Evolutionary conservation across 2,329 filamentous ascomycete genomes (phyloP), one percentile per base, ranked within the genome.

Genomic region (Pseudogymnoascus destructans): DNA sequence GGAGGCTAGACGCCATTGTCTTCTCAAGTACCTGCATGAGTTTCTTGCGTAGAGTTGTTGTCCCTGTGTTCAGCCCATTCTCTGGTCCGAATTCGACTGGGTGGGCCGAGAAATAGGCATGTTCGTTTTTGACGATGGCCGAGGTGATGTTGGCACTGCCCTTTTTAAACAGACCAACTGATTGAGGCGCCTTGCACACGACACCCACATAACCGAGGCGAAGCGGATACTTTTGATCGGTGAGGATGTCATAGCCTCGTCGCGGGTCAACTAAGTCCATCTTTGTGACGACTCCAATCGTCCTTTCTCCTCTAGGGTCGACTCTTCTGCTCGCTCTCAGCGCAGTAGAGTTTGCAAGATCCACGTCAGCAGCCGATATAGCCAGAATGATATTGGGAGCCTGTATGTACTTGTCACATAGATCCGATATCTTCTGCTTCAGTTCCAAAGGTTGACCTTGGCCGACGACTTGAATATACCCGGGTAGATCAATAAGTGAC

Each of bases 331-430:
- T 95, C 15, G 93, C 90, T 65, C 91, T 80, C 21, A 98, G 73
- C 5, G 93, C 91, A 5, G 93, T 93, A 1, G 93, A 98, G 71
- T 98, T 98, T 19, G 93, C 93, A 59, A 98, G 73, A 75, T 98
- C 93, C 15, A 98, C 93, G 72, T 98, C 93, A 21, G 93, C 93
- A 1, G 95, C 93, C 1, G 95, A 98, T 62, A 98, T 97, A 36
- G 93, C 93, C 6, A 98, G 78, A 62, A 98, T 96, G 64, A 98
- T 86, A 68, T 98, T 98, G 0, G 95, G 93, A 5, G 91, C 76
- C 69, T 95, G 89, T 57, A 98, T 98, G 68, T 98, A 98, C 74
- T 95, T 97, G 72, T 98, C 93, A 70, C 93, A 98, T 10, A 98
- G 82, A 66, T 96, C 90, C 2, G 88, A 82, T 62, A 98, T 98